A percentile compares a stretch with the other conserved stretches of the same genome.
phyloP scores from a whole-genome alignment of 441 rosid species.

The Adansonia madagascariensis region DNA sequence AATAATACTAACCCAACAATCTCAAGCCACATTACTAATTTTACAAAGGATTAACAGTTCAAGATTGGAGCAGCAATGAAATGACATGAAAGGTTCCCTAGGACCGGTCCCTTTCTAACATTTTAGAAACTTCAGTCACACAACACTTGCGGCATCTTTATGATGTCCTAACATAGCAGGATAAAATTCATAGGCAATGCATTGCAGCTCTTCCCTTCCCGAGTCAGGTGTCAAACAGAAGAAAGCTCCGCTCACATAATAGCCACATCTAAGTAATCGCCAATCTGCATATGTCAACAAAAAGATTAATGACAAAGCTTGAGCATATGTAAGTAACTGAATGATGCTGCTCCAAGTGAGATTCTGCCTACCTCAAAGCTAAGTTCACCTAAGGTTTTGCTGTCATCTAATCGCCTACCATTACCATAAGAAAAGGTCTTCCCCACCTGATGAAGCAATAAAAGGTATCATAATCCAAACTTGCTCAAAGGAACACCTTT shows the following conservation, averaged over 20 bases:
- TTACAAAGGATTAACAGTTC: neutral
- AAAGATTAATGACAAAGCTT: slow-evolving; percentile 20
- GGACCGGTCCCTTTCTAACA: slow-evolving; percentile 3
- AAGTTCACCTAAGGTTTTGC: slow-evolving; percentile 69
- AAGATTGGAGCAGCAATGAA: neutral
- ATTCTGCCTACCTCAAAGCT: slow-evolving; percentile 62
- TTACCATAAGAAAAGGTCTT: slow-evolving; percentile 68
- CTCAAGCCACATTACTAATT: neutral
- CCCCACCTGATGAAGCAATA: slow-evolving; percentile 61
- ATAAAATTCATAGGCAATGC: neutral
- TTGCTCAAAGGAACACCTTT: too few species aligned
- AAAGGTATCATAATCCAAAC: slow-evolving; percentile 10
- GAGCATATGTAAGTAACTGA: neutral
- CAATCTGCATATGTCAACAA: slow-evolving; percentile 55
- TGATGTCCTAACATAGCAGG: neutral
- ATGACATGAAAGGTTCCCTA: neutral
- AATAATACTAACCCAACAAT: neutral
- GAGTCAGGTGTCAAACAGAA: neutral
- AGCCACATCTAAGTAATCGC: slow-evolving; percentile 93
- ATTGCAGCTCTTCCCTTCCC: neutral
- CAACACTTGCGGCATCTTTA: neutral
- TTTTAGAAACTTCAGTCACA: slow-evolving; percentile 1
- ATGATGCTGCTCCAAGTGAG: neutral
- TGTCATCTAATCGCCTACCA: slow-evolving; percentile 73
- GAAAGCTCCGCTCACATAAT: slow-evolving; percentile 45